Base-by-base conservation (phyloP, 805 yeast genomes). In the Scheffersomyces spartinae region DNA sequence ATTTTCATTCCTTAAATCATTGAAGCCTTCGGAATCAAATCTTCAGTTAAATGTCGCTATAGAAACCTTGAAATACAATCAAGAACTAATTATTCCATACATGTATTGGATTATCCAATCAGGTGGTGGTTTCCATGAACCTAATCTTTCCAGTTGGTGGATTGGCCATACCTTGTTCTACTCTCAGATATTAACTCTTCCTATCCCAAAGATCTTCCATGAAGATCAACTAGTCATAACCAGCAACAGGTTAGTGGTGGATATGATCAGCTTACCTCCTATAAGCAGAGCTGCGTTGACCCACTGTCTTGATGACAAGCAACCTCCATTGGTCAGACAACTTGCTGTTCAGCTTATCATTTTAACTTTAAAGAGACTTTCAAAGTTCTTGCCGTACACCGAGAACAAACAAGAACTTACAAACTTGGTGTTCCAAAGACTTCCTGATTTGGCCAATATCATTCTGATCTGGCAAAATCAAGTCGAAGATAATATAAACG, bases 11-110 rank as follows among this genome's bases (percentile, higher is more conserved):
- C 43, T 85, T 13, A 71, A 72, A 6, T 55, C 62, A 16, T 57
- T 86, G 40, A 82, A 79, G 39, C 94, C 95, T 1, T 75, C 93
- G 82, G 85, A 80, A 34, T 77, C 80, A 33, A 66, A 64, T 11
- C 31, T 52, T 15, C 94, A 84, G 38, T 53, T 75, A 29, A 64
- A 65, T 9, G 58, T 79, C 10, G 65, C 64, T 0, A 40, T 72
- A 6, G 43, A 49, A 8, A 63, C 80, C 10, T 53, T 88, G 19
- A 32, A 49, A 4, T 43, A 55, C 18, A 59, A 71, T 20, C 80
- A 82, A 2, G 95, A 85, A 40, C 55, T 88, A 13, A 62, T 81
- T 1, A 74, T 83, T 1, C 80, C 85, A 2, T 86, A 78, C 38
- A 62, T 72, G 35, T 56, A 65, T 29, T 64, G 72, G 52, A 40